Base-by-base conservation (phyloP, 2,329 filamentous ascomycete genomes). In the Cladophialophora carrionii region DNA sequence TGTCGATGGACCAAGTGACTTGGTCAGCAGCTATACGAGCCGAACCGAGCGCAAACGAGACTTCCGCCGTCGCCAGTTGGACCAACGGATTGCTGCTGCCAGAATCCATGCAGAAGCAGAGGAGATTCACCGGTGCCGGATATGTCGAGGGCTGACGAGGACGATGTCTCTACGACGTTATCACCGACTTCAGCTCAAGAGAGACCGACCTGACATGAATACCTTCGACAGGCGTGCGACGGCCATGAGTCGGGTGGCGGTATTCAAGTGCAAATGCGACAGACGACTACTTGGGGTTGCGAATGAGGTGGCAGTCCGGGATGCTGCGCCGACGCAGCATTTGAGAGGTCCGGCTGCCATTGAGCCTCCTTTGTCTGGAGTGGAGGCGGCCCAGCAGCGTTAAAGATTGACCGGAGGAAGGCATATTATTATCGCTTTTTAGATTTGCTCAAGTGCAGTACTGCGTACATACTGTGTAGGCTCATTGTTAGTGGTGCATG, bases 1-100 rank as follows among this genome's bases (percentile, higher is more conserved):
- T 26, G 17, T 66, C 20, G 65, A 66, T 46, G 65, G 65, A 20
- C 34, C 67, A 24, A 65, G 49, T 52, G 67, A 67, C 55, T 20
- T 61, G 12, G 17, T 37, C 5, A 9, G 41, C 22, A 24, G 22
- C 20, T 63, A 62, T 24, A 31, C 62, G 22, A 43, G 58, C 41
- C 61, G 61, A 14, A 53, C 46, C 5, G 58, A 63, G 52, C 49
- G 62, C 51, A 67, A 53, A 41, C 53, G 43, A 46, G 55, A 48
- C 48, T 17, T 48, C 29, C 62, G 22, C 34, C 61, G 32, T 31
- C 60, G 59, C 51, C 53, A 49, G 12, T 32, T 69, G 20, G 55
- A 64, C n/a, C 62, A 52, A 41, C 61, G 48, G 24, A 57, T 69
- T 12, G 20, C 49, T 6, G 37, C 41, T 14, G 67, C 64, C 54